Conservation (phyloP, 2,329 filamentous ascomycete species). For the Piedraia hortae region DNA sequence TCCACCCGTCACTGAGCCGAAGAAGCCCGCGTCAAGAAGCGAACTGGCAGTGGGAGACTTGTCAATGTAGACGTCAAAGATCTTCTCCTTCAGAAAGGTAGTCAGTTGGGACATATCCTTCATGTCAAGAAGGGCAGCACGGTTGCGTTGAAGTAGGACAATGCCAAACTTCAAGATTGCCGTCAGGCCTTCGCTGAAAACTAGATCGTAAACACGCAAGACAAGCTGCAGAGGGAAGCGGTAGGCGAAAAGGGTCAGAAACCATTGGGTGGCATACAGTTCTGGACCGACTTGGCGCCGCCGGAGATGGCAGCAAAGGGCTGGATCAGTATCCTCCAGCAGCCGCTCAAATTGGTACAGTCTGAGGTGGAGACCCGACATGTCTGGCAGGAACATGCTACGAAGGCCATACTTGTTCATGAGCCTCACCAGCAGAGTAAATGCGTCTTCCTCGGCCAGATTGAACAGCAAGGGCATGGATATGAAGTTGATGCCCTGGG, state of each 20-base stretch:
- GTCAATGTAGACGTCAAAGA: constrained; percentile 96
- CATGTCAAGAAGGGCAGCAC: constrained; percentile 47
- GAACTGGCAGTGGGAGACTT: constrained; percentile 76
- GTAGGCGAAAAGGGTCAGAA: constrained; percentile 93
- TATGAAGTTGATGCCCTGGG: constrained; percentile 96
- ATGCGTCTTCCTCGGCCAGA: constrained; percentile 93
- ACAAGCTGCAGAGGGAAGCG: constrained; percentile 90
- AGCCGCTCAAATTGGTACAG: constrained; percentile 88
- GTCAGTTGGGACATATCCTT: constrained; percentile 78
- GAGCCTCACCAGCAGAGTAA: constrained; percentile 68
- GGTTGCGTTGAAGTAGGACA: constrained; percentile 88
- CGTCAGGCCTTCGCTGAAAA: constrained; percentile 65
- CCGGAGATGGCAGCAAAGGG: constrained; percentile 78
- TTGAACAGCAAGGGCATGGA: constrained; percentile 93
- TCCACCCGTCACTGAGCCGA: constrained; percentile 58
- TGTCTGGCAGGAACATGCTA: constrained; percentile 81
- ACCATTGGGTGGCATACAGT: constrained; percentile 96
- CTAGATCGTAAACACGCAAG: constrained; percentile 83
- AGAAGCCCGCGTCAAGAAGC: constrained; percentile 88
- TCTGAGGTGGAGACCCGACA: constrained; percentile 82
- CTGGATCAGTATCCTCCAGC: constrained; percentile 78
- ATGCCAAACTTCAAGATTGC: constrained; percentile 88
- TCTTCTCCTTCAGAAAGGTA: constrained; percentile 67
- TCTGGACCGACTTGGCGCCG: constrained; percentile 69
- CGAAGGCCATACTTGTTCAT: constrained; percentile 94